phyloP scores from a whole-genome alignment of 2,329 filamentous ascomycete genomes.

The Keithomyces neogunnii region DNA sequence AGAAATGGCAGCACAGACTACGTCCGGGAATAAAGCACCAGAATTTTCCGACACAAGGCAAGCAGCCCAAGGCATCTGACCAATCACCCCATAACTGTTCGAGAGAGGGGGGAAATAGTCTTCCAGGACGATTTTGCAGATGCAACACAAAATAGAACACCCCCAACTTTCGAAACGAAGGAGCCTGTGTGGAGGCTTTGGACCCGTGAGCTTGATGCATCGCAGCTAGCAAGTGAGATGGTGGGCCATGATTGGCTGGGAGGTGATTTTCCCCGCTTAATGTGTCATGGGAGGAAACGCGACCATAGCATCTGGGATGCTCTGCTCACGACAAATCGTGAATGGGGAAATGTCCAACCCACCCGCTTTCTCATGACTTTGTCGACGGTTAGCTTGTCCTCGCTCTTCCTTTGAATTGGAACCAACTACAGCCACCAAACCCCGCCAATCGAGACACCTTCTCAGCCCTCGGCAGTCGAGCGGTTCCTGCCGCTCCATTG shows the following conservation, averaged over 20 bases:
- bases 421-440: background rate
- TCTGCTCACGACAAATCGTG: constrained; percentile 9
- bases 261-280: constrained; percentile 25
- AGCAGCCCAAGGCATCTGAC: too few species aligned
- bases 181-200: background rate
- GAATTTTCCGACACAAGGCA: too few species aligned
- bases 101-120: too few species aligned
- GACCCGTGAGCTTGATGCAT: constrained; percentile 12
- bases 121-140: background rate
- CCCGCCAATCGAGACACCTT: constrained; percentile 2
- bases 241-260: constrained; percentile 21
- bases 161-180: background rate
- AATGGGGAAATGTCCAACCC: constrained; percentile 2
- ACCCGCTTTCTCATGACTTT: constrained; percentile 1
- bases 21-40: too few species aligned
- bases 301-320: constrained; percentile 11
- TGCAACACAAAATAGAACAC: background rate
- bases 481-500: constrained; percentile 8
- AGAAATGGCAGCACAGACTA: background rate
- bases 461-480: constrained; percentile 1
- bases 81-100: too few species aligned
- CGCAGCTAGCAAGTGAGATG: constrained; percentile 9
- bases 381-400: background rate
- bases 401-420: background rate
- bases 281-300: constrained; percentile 27